Base-by-base conservation (phyloP, 441 rosid species). In the Monsonia emarginata region DNA sequence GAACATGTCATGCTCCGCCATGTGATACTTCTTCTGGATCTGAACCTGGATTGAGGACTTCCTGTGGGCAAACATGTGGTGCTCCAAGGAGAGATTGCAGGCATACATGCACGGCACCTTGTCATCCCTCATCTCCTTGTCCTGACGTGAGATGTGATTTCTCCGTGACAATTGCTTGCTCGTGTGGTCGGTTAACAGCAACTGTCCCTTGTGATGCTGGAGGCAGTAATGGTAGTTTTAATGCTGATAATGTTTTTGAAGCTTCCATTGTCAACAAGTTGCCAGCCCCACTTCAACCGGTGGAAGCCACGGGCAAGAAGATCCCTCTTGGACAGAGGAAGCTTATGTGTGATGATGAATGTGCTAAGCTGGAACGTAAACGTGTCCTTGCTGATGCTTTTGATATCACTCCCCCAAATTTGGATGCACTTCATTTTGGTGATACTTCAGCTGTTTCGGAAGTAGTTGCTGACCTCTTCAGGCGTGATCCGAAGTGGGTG, bases 401-500 rank as follows among this genome's bases (percentile, higher is more conserved):
- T 84, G 98, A 95, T 74, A 85, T 92, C 36, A 73, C 78, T 69
- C 65, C 91, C 4, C 91, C 89, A 0, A 91, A 81, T 73, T 79
- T 92, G 81, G 99, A 95, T 34, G 79, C 95, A 18, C 87, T 91
- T 82, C 95, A 90, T 87, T 87, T 95, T 72, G 93, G 98, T 58
- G 99, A 95, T 70, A 85, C 80, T 74, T 72, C 86, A 74, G 77
- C 79, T 7, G 74, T 86, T 62, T 81, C 96, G 14, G 97, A 90
- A 80, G 74, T 89, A 71, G 81, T 90, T 65, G 69, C 79, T 13
- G 99, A 95, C 76, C 78, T 95, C 56, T 86, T 85, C 62, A 81
- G 97, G 77, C 96, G 97, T 63, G 99, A 95, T 81, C 86, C 97
- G 0, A 91, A 81, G 77, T 95, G 99, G 98, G 94, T 90, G 52